Evolutionary conservation across 225 moss, liverwort and hornwort genomes (phyloP), one percentile per base, ranked within the genome.

Genomic region (Pleurozium schreberi): DNA sequence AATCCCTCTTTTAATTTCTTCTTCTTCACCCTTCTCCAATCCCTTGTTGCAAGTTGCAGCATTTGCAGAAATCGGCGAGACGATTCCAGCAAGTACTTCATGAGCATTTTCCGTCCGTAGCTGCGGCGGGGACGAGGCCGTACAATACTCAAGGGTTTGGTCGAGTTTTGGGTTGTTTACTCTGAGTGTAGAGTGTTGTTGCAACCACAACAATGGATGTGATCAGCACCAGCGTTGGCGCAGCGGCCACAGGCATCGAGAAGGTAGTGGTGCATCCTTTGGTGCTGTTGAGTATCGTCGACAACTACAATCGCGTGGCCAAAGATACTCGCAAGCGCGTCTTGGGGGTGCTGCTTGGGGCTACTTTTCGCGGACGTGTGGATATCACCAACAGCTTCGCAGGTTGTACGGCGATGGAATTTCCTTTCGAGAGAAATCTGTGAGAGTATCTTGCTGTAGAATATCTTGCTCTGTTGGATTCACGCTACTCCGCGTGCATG

Each of bases 311-410:
- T 40, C 97, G 98, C 80, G 97, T 95, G 67, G 97, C 97, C 10
- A 97, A 95, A 81, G 98, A 95, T 83, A 96, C 96, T 18, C 93
- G 93, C 86, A 98, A 98, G 90, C 96, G 97, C 27, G 97, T 98
- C 58, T 89, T 98, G 75, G 97, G 98, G 40, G 98, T 98, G 40
- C 91, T 97, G 17, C 94, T 98, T 34, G 97, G 92, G 43, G 90
- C 92, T 28, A 90, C 92, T 19, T 97, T 97, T 88, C 97, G 97
- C 30, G 97, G 98, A 53, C 95, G 97, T 55, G 97, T 96, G 40
- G 98, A 98, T 86, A 97, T 98, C 85, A 98, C 98, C n/a, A 98
- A 97, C 93, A 97, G 96, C 92, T 98, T 94, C 87, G 97, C 98
- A 88, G 98, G 98, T 96, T 38, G 64, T 71, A 63, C 38, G 64